A percentile compares a stretch with the other conserved stretches of the same genome.
phyloP scores from a whole-genome alignment of 2,329 filamentous ascomycete genomes.

The Neofusicoccum sp. region DNA sequence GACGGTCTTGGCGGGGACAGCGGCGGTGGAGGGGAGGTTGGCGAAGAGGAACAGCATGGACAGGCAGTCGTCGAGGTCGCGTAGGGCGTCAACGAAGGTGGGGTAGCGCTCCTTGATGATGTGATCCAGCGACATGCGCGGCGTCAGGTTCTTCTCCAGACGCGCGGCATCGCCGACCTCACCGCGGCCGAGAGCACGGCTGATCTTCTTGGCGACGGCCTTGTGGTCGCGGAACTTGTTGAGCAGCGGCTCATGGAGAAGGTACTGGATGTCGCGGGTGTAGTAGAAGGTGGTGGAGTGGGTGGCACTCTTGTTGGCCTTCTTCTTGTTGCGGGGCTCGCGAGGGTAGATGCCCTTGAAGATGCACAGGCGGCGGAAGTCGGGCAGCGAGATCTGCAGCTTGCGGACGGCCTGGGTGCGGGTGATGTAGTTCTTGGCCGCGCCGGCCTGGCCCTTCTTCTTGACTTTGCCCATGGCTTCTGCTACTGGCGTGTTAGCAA shows the following conservation, averaged over 20 bases:
- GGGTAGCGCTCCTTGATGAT: slow-evolving; percentile 98
- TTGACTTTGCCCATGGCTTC: slow-evolving; percentile 41
- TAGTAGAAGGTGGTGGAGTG: slow-evolving; percentile 90
- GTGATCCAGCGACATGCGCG: slow-evolving; percentile 89
- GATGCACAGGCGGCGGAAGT: slow-evolving; percentile 98
- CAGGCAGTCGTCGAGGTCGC: slow-evolving; percentile 94
- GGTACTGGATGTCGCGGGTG: slow-evolving; percentile 96
- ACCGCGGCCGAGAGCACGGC: slow-evolving; percentile 84
- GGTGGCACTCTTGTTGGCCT: slow-evolving; percentile 88
- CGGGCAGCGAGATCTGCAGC: slow-evolving; percentile 93
- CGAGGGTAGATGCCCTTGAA: slow-evolving; percentile 99
- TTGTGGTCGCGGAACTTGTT: slow-evolving; percentile 98
- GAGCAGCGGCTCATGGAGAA: slow-evolving; percentile 92
- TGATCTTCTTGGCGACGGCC: slow-evolving; percentile 95
- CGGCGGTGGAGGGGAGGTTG: slow-evolving; percentile 86
- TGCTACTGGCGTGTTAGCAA: background rate
- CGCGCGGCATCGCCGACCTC: slow-evolving; percentile 87
- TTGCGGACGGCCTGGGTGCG: slow-evolving; percentile 96
- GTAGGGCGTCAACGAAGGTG: slow-evolving; percentile 89
- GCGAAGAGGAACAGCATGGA: slow-evolving; percentile 98
- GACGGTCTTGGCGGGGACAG: slow-evolving; percentile 93
- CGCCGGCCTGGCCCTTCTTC: slow-evolving; percentile 73
- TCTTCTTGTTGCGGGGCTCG: slow-evolving; percentile 95
- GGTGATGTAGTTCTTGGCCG: slow-evolving; percentile 98
- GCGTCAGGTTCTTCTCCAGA: slow-evolving; percentile 87